Base-by-base conservation (phyloP, 2,329 filamentous ascomycete species). In the Triangularia verruculosa region DNA sequence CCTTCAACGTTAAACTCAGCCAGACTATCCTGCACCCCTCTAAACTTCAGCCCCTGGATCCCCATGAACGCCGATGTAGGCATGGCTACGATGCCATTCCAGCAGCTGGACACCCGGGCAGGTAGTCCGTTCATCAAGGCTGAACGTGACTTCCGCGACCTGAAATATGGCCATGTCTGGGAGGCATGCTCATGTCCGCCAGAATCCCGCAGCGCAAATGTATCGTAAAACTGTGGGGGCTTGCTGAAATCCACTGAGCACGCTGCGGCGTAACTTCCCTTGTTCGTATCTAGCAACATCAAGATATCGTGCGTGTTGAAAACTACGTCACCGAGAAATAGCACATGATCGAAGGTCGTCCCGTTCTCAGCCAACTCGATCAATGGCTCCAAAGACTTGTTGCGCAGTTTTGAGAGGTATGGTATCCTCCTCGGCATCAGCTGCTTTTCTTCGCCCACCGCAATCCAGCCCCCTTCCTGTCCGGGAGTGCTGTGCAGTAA, bases 1-100 rank as follows among this genome's bases (percentile, higher is more conserved):
- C 82, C 90, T 74, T 93, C 91, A 25, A 93, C 79, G 71, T 91
- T 89, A 25, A 78, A 71, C 7, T 74, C 71, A 2, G 85, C 86
- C 1, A 94, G 82, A 3, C 80, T 81, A 72, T 90, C 88, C 1
- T 83, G 75, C 59, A 89, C 80, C 20, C 83, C 87, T 24, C 89
- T 86, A 72, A 91, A 91, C 5, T 74, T 74, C 0, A 90, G 77
- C 3, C 65, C 64, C 17, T 62, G 57, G 57, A 64, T 59, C 32
- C 68, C 69, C n/a, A 65, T 66, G 55, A 71, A 71, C 39, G 67
- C 59, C 1, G 61, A 63, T 8, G 69, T 56, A n/a, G 69, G 68
- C 70, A 71, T 70, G 24, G 66, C 59, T 17, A 70, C 70, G 72
- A 88, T 84, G 53, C 87, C 88, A 68, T 90, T 89, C 87, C 87